Base-by-base conservation (phyloP, 202 grass and related monocot species). In the Setaria italica region DNA sequence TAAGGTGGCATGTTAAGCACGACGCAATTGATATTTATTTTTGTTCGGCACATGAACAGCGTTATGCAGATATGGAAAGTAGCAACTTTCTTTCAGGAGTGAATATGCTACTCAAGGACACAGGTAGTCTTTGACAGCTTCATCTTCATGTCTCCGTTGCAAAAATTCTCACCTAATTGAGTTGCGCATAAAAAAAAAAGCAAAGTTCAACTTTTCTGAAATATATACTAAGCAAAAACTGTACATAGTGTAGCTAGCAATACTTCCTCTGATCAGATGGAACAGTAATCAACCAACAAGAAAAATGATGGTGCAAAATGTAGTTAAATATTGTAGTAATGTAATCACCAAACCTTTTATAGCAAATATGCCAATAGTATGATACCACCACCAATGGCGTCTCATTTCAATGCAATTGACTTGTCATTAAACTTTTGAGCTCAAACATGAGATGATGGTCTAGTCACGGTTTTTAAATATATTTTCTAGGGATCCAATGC, bases 301-400 rank as follows among this genome's bases (percentile, higher is more conserved):
- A 76, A 37, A 9, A 84, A 34, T 77, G 6, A 70, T 85, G 33
- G 48, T 51, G 35, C 56, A 57, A 74, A 67, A 15, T 88, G 67
- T 21, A 51, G 4, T 71, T 54, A 82, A 42, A 72, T 3, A 80
- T 65, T 73, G 4, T 34, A 56, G 54, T 64, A 37, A 13, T 72
- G 34, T 42, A 70, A 60, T 16, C 13, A 20, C 0, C 19, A 79
- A 50, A 34, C 42, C 13, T 20, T 70, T 62, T 29, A 30, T 9
- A 50, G 13, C 21, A 15, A 42, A 51, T 79, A 53, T 51, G 4
- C 2, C 29, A 59, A 49, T 80, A 34, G 6, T 50, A 43, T 46
- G 21, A 78, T 88, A 49, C 32, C 34, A 3, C 29, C 11, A 46
- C 8, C 8, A 0, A 30, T 45, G 16, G 51, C 41, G 29, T 67